Evolutionary conservation across 2,329 filamentous ascomycete species (phyloP).

Genomic region (Fusarium secorum): DNA sequence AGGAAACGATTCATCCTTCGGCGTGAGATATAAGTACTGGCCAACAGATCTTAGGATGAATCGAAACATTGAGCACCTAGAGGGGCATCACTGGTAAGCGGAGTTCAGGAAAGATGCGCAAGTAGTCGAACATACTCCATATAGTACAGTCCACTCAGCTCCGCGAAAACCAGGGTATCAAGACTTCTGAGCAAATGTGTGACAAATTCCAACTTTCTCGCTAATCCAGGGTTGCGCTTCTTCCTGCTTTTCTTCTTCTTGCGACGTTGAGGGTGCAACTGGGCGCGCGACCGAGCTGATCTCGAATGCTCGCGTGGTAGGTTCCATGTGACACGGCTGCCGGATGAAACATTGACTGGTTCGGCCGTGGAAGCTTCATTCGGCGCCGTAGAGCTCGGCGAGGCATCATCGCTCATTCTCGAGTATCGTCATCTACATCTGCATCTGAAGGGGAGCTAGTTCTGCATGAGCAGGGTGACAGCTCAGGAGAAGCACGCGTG

Average conservation of each 20-base stretch:
- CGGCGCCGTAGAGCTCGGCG: constrained; percentile 52
- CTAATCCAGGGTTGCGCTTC: constrained; percentile 53
- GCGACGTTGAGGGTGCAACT: constrained; percentile 45
- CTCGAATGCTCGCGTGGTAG: constrained; percentile 21
- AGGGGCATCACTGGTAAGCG: constrained; percentile 23
- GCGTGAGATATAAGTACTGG: constrained; percentile 71
- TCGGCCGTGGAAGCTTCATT: constrained; percentile 34
- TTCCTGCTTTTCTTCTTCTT: constrained; percentile 49
- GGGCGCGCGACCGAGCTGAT: constrained; percentile 27
- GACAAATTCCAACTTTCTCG: constrained; percentile 68
- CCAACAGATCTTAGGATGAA: constrained; percentile 65
- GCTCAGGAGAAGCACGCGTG: constrained; percentile 39
- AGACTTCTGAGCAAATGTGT: constrained; percentile 67
- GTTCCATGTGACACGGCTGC: constrained; percentile 32
- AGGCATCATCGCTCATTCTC: constrained; percentile 62
- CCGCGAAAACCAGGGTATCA: constrained; percentile 69
- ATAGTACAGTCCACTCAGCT: constrained; percentile 72
- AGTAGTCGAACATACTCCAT: constrained; percentile 65
- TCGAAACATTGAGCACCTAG: constrained; percentile 70
- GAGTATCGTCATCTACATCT: constrained; percentile 46
- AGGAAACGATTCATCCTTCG: constrained; percentile 65
- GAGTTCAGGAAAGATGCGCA: not conserved
- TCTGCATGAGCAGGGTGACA: constrained; percentile 44
- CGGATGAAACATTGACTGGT: constrained; percentile 15
- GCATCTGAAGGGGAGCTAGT: constrained; percentile 38